Evolutionary conservation across 176 grass and related monocot genomes (phyloP), one percentile per base, ranked within the genome.

Genomic region (Aechmea fasciata): DNA sequence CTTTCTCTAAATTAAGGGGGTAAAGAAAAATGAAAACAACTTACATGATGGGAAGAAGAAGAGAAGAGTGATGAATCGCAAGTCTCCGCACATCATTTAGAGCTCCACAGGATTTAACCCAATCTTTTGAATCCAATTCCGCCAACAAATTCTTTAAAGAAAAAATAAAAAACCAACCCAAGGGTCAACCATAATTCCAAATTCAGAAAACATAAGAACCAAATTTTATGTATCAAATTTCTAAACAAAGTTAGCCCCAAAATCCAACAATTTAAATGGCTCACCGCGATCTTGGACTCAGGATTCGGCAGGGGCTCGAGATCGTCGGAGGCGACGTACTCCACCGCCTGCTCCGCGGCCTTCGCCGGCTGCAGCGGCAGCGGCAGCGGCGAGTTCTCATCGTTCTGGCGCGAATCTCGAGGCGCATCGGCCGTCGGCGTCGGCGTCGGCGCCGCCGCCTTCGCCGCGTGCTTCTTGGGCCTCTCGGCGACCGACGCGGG

Each of bases 81-180:
- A 99, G 80, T 29, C 90, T 75, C 57, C 95, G 80, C 14, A 82
- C 77, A 77, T 94, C 84, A 70, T 99, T 99, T 69, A 99, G 80
- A n/a, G 82, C 80, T 50, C 81, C 87, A 77, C 95, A 99, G 47
- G 13, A 75, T 49, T 20, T 79, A n/a, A 90, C 0, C 95, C 95
- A 99, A 71, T 99, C 95, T 78, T 88, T 94, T 19, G 82, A 99
- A 33, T 83, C 87, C 57, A 99, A 62, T 26, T 76, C 80, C 20
- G 69, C 85, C 50, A 94, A 61, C 72, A 99, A 77, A 11, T 69
- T 70, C 83, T 86, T 48, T 68, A 4, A 57, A 63, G 9, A 48
- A 20, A 73, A 19, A 63, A 41, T 47, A 10, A 68, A 11, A 59
- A 67, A 11, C 64, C 3, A 23, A 69, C 25, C 3, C 5, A 7